Conservation (phyloP, 371 early-diverging fungal genomes). For the Mortierella sp. region DNA sequence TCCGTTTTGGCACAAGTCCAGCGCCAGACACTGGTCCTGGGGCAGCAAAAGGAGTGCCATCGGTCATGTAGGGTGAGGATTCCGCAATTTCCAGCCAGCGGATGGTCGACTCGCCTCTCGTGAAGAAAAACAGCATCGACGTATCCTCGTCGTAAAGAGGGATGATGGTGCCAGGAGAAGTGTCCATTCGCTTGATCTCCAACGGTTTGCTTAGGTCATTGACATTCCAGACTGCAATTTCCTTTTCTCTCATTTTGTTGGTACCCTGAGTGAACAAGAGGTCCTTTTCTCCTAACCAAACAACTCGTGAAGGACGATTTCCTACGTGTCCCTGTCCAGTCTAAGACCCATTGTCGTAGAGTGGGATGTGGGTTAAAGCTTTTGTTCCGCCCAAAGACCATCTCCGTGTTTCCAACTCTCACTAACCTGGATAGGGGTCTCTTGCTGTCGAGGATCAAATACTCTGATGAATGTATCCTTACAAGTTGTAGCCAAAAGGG, state of each 20-base stretch:
- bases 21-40: constrained; percentile 64
- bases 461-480: constrained; percentile 65
- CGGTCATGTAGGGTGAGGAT: constrained; percentile 58
- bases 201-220: constrained; percentile 68
- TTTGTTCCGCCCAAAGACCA: too few species aligned
- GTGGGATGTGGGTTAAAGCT: background rate
- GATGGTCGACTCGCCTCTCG: constrained; percentile 74
- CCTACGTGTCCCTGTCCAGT: constrained; percentile 67
- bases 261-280: constrained; percentile 75
- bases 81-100: constrained; percentile 70
- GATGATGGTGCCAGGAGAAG: constrained; percentile 69
- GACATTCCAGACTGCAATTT: constrained; percentile 79
- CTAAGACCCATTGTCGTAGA: constrained; percentile 18
- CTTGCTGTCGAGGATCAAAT: constrained; percentile 71
- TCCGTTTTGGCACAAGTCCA: constrained; percentile 74
- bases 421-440: constrained; percentile 29
- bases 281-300: constrained; percentile 75
- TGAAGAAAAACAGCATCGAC: constrained; percentile 68
- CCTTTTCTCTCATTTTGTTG: constrained; percentile 71
- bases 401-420: background rate
- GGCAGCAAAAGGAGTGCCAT: constrained; percentile 61
- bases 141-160: constrained; percentile 86
- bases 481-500: constrained; percentile 62
- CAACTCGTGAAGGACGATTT: constrained; percentile 70
- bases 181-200: constrained; percentile 62